These are phyloP conservation scores for Podila epigama DNA, from an alignment of 192 early-diverging fungal genomes.

Conservation along the genomic window DNA sequence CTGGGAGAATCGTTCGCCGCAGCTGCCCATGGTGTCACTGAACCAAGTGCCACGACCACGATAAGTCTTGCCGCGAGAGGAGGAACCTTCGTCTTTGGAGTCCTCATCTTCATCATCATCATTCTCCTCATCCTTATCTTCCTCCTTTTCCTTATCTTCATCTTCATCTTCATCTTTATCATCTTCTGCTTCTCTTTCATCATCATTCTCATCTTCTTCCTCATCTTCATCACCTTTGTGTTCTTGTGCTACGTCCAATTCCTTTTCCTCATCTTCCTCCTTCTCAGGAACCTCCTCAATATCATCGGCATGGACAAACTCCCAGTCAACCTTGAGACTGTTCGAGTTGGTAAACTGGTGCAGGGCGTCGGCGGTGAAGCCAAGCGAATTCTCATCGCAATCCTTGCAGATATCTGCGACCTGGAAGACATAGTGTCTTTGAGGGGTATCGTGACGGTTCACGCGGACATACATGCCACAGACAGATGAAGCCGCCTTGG, in stretches of 20 bases:
- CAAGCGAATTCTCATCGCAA: constrained; percentile 2
- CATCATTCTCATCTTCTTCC: too few relatives aligned
- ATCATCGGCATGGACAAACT: not conserved
- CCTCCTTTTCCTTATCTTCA: not conserved
- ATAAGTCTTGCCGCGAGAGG: not conserved
- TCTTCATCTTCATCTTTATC: too few relatives aligned
- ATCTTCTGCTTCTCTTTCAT: too few relatives aligned
- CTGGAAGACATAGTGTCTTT: not conserved
- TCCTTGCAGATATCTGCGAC: constrained; percentile 9
- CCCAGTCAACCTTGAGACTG: constrained; percentile 1
- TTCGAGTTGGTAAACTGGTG: constrained; percentile 5
- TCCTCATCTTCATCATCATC: not conserved
- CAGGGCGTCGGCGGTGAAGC: not conserved
- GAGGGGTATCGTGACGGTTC: constrained; percentile 4
- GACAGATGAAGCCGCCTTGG: not conserved
- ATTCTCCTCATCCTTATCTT: not conserved
- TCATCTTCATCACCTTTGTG: too few relatives aligned
- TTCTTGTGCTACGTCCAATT: too few relatives aligned
- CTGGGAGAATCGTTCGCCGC: constrained; percentile 6
- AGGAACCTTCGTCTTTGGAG: not conserved
- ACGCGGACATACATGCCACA: constrained; percentile 8
- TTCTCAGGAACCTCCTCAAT: not conserved
- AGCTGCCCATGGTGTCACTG: constrained; percentile 13
- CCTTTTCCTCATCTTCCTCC: not conserved
- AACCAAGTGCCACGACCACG: constrained; percentile 21